These are phyloP conservation scores for Termitomyces sp. DNA, from an alignment of 768 basidiomycete species.

Conservation along the genomic window DNA sequence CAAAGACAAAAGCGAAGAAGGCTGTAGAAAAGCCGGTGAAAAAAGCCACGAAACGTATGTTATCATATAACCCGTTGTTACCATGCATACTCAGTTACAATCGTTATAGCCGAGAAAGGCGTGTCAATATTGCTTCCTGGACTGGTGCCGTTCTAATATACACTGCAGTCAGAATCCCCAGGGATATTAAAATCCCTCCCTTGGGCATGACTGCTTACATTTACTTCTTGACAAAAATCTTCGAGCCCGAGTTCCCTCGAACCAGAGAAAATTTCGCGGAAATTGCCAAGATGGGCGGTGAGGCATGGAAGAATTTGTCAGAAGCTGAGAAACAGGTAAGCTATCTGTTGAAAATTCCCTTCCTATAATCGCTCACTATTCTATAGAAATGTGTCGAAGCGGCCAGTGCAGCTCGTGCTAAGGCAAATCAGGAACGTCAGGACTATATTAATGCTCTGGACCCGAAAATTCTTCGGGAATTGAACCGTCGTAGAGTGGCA, in stretches of 20 bases:
- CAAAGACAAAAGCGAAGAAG: neutral
- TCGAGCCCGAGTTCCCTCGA: neutral
- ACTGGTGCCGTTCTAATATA: neutral
- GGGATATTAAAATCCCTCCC: constrained; percentile 1
- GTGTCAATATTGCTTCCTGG: neutral
- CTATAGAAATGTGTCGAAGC: constrained; percentile 11
- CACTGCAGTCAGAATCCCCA: neutral
- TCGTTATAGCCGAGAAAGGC: constrained; percentile 1
- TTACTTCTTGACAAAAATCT: neutral
- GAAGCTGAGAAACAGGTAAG: constrained; percentile 30
- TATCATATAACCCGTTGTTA: neutral
- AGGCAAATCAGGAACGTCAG: constrained; percentile 16
- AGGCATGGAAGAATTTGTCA: constrained; percentile 26
- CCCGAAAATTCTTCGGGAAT: constrained; percentile 14
- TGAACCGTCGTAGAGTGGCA: constrained; percentile 26
- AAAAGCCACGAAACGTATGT: constrained; percentile 7
- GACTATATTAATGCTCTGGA: constrained; percentile 22
- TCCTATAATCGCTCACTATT: constrained; percentile 5
- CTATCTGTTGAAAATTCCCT: neutral
- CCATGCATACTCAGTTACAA: neutral
- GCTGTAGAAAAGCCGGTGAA: constrained; percentile 5
- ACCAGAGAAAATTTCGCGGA: neutral
- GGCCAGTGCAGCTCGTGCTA: constrained; percentile 6
- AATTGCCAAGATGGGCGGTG: neutral
- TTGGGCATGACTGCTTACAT: neutral